phyloP scores from a whole-genome alignment of 768 basidiomycete genomes.

The Calocera cornea region DNA sequence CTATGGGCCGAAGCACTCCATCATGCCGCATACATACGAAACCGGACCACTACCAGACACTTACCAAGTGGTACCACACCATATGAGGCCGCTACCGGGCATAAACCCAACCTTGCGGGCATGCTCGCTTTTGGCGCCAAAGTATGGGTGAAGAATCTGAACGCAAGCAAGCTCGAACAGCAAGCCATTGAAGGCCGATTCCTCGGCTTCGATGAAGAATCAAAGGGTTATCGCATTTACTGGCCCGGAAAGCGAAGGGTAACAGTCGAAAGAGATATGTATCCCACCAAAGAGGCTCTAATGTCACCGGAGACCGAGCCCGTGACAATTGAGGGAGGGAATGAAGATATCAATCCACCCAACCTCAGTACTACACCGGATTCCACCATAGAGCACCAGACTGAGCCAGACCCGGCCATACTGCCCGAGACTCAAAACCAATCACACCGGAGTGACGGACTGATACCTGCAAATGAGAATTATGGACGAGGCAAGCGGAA shows the following conservation, averaged over 20 bases:
- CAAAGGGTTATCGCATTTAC: not conserved
- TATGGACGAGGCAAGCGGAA: too few species aligned
- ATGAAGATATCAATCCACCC: too few species aligned
- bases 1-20: constrained; percentile 7
- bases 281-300: not conserved
- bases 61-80: too few species aligned
- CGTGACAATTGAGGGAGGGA: not conserved
- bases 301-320: not conserved
- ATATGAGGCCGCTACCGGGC: too few species aligned
- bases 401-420: too few species aligned
- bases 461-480: too few species aligned
- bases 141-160: constrained; percentile 10
- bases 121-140: constrained; percentile 17
- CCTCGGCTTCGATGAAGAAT: not conserved
- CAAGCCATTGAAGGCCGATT: not conserved
- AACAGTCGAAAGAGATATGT: not conserved
- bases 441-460: too few species aligned
- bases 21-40: not conserved
- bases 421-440: too few species aligned
- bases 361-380: too few species aligned
- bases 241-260: not conserved
- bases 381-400: too few species aligned
- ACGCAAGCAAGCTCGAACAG: not conserved
- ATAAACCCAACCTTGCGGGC: not conserved
- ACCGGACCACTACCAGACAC: not conserved